phyloP scores from a whole-genome alignment of 768 basidiomycete genomes.

The Amylocystis lapponica region DNA sequence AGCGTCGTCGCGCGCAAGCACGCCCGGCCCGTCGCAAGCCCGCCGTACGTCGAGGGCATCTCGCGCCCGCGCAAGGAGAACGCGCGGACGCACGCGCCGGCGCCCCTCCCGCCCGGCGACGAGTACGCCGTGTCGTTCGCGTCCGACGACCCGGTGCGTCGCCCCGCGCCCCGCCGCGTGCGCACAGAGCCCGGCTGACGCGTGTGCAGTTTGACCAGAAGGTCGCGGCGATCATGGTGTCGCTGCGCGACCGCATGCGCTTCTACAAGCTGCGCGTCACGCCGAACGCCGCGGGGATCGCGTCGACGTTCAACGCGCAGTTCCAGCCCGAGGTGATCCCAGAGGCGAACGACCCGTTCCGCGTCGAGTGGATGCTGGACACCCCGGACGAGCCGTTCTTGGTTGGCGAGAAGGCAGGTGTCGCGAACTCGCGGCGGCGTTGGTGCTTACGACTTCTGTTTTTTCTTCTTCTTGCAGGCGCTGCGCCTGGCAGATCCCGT shows the following conservation, averaged over 20 bases:
- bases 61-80: slow-evolving; percentile 45
- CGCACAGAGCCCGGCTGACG: not conserved
- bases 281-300: slow-evolving; percentile 62
- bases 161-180: not conserved
- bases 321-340: slow-evolving; percentile 83
- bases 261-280: slow-evolving; percentile 81
- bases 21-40: slow-evolving; percentile 37
- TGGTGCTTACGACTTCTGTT: not conserved
- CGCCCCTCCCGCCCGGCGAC: slow-evolving; percentile 33
- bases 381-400: slow-evolving; percentile 44
- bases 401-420: slow-evolving; percentile 66
- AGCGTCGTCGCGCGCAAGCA: slow-evolving; percentile 70
- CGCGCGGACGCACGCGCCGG: slow-evolving; percentile 10
- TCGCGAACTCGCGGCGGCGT: not conserved
- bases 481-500: slow-evolving; percentile 66
- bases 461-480: slow-evolving; percentile 57
- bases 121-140: slow-evolving; percentile 42
- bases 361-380: slow-evolving; percentile 77
- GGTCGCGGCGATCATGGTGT: slow-evolving; percentile 62
- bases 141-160: slow-evolving; percentile 61
- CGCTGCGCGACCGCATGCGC: slow-evolving; percentile 76
- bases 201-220: slow-evolving; percentile 64
- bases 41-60: slow-evolving; percentile 44
- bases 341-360: slow-evolving; percentile 77
- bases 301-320: slow-evolving; percentile 74